phyloP scores from a whole-genome alignment of 345 rosid species.

The Eucalyptus regnans region DNA sequence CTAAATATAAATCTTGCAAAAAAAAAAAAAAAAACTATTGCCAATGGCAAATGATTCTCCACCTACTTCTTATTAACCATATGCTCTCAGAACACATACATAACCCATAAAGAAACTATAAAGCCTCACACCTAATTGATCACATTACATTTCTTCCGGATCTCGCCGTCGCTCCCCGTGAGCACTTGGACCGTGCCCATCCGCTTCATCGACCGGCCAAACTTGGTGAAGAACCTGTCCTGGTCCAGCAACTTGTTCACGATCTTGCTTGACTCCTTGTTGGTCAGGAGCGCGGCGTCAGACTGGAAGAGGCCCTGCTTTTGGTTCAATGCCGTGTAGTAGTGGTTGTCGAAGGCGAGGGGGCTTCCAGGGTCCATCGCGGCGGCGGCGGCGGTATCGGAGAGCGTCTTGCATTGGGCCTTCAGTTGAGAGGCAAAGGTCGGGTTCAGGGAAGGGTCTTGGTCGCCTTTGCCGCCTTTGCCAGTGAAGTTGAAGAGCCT shows the following conservation, averaged over 20 bases:
- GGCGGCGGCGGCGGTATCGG: neutral
- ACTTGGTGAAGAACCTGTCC: neutral
- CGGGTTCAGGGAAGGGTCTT: constrained; percentile 15
- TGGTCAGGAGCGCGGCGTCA: constrained; percentile 17
- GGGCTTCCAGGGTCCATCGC: constrained; percentile 1
- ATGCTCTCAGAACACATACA: neutral
- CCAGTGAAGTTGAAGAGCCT: constrained; percentile 36
- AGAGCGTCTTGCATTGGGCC: constrained; percentile 1
- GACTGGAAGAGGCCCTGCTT: constrained; percentile 11
- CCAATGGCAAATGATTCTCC: no score
- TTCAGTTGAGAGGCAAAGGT: constrained; percentile 10
- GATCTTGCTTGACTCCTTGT: neutral
- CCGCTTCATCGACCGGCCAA: constrained; percentile 17
- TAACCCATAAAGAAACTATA: neutral
- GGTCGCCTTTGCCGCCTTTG: constrained; percentile 1
- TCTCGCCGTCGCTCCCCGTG: constrained; percentile 19
- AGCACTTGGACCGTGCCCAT: constrained; percentile 11
- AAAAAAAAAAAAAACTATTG: no score
- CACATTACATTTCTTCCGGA: constrained; percentile 14
- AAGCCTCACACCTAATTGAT: neutral
- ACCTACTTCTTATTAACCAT: neutral
- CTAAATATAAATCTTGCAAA: no score
- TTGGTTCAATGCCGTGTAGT: constrained; percentile 7
- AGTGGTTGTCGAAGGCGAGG: constrained; percentile 5
- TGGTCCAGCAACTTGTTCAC: neutral